Evolutionary conservation across 345 rosid genomes (phyloP), one percentile per base, ranked within the genome.

Genomic region (Mallotus nudiflorus): DNA sequence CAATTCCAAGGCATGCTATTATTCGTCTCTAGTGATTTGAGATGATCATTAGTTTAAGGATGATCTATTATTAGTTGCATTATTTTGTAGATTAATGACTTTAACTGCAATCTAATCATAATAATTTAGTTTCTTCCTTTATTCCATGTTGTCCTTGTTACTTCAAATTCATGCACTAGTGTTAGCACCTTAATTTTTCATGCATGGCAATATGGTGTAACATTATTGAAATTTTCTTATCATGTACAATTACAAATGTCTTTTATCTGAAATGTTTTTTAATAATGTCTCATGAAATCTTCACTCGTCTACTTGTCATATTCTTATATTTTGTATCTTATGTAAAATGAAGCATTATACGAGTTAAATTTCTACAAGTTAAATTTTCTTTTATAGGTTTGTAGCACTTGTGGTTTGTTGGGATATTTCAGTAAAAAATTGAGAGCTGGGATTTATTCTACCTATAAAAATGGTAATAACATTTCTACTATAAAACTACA

Each of bases 341-440:
- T 13, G 12, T 16, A 0, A 64, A 46, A 29, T 54, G 13, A 54
- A 25, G 0, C 33, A 7, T 45, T 28, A n/a, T n/a, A n/a, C n/a
- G n/a, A n/a, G n/a, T n/a, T n/a, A n/a, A n/a, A n/a, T n/a, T n/a
- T 49, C 27, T 50, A 10, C 16, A 29, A 44, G 25, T 40, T 11
- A 12, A 18, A 28, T 48, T 25, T 12, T 64, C 18, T 48, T 65
- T 24, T 45, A 55, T 88, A 91, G 98, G 98, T 94, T 51, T 91
- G 96, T 75, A 77, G 90, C 76, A 86, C 72, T 53, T 94, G 98
- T 74, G 97, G 98, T 58, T 74, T 90, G 84, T 73, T 94, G 58
- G 98, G 98, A 51, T 94, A 94, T 75, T 94, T 82, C 79, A 84
- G 83, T 82, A 85, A 91, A 69, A 94, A 90, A 78, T 82, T 88